Evolutionary conservation across 2,329 filamentous ascomycete species (phyloP), one percentile per base, ranked within the genome.

Genomic region (Fusarium pilosicola): DNA sequence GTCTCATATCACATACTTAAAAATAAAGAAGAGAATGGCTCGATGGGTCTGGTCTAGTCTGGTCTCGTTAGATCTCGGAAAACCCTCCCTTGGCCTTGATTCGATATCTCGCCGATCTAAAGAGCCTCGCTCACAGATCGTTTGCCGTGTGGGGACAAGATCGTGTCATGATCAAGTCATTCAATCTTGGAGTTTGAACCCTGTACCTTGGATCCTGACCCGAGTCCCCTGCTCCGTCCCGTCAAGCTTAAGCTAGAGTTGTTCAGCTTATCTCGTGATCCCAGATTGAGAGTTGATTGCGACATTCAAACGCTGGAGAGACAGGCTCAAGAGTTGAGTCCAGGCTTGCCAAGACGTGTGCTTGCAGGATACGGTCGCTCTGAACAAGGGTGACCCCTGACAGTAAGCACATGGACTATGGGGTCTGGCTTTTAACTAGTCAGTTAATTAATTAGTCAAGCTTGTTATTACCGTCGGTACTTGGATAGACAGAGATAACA

Each of bases 261-360:
- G 48, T 32, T 36, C 39, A 42, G 34, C 28, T 36, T 54, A 38
- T 42, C 46, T 28, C 30, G 28, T 55, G 66, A 48, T 54, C 58
- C 52, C 41, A 34, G 32, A 44, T 41, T 14, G 28, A 48, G 38
- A 38, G n/a, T 18, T 26, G 42, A 58, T 57, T 48, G 30, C 22
- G 12, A 42, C 22, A 45, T 45, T 39, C 17, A 38, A 18, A 26
- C n/a, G n/a, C n/a, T 36, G 20, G 41, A n/a, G 42, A 60, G 32
- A n/a, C 26, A 20, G 34, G 42, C 42, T 26, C 38, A 52, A 36
- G 34, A 62, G 36, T 42, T 44, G 18, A 48, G 28, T 22, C 36
- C 41, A 45, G 42, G 55, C 26, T 26, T 65, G 67, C 59, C 67
- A 70, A 65, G 67, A 58, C 30, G 51, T 54, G 34, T 65, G n/a